Evolutionary conservation across 208 protist genomes (phyloP).

Genomic region (Lotmaria passim): DNA sequence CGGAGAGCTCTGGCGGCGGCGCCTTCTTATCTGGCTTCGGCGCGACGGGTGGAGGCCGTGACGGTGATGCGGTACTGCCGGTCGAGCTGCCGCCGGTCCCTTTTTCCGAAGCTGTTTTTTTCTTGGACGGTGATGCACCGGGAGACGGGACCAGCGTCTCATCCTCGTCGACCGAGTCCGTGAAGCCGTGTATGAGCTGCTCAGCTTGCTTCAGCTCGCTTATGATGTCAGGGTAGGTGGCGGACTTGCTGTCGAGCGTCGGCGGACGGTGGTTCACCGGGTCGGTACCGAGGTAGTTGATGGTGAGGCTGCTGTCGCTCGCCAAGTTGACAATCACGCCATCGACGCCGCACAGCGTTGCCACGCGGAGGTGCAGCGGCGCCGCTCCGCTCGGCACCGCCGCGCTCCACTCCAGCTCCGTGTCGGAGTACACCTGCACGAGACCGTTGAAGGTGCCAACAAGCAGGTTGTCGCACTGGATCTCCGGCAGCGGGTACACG

Average conservation of each 20-base stretch:
- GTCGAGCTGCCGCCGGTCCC: not conserved
- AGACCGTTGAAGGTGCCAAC: conserved; percentile 73
- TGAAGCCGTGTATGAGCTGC: conserved; percentile 57
- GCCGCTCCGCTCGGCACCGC: conserved; percentile 40
- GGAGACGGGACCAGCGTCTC: not conserved
- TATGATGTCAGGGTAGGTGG: conserved; percentile 86
- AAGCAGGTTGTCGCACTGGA: conserved; percentile 78
- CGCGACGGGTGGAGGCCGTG: not conserved
- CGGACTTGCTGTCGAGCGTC: conserved; percentile 74
- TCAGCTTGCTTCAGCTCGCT: conserved; percentile 80
- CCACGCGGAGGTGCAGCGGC: conserved; percentile 69
- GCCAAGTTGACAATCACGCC: conserved; percentile 85
- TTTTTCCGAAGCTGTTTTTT: not conserved
- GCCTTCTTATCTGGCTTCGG: not conserved
- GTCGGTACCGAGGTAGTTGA: conserved; percentile 95
- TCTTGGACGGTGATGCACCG: not conserved
- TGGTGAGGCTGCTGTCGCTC: conserved; percentile 59
- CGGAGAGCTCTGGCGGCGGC: conserved; percentile 2
- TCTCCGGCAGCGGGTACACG: conserved; percentile 63
- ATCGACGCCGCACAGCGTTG: conserved; percentile 59
- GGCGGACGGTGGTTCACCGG: conserved; percentile 75
- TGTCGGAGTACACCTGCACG: conserved; percentile 87
- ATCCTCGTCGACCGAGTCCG: conserved; percentile 14
- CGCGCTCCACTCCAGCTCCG: conserved; percentile 89
- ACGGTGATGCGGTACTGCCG: not conserved